Conservation (phyloP, 441 rosid species). For the Aquilaria agallochum region DNA sequence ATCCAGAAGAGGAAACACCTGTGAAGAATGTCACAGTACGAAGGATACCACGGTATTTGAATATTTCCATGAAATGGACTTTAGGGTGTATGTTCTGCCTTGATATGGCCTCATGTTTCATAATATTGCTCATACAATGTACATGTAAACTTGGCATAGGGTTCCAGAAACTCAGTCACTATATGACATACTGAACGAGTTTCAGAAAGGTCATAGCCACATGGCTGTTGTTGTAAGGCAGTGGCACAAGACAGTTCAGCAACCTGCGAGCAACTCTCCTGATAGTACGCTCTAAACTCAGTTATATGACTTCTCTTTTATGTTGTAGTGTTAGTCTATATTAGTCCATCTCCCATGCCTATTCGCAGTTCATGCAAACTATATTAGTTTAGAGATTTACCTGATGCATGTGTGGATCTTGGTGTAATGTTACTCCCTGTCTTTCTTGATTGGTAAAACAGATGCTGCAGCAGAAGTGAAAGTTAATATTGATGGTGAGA, state of each 20-base stretch:
- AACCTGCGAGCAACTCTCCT: slow-evolving; percentile 21
- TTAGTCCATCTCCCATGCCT: no score
- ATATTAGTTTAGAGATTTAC: background rate
- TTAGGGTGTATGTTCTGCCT: slow-evolving; percentile 3
- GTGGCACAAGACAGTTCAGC: slow-evolving; percentile 26
- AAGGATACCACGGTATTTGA: slow-evolving; percentile 69
- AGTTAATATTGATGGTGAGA: slow-evolving; percentile 48
- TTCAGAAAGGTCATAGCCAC: slow-evolving; percentile 74
- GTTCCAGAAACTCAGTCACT: slow-evolving; percentile 59
- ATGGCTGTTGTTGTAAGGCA: slow-evolving; percentile 65
- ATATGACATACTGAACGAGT: slow-evolving; percentile 66
- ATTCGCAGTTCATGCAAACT: background rate
- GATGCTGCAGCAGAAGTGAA: slow-evolving; percentile 44
- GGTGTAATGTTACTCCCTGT: no score
- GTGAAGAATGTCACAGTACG: slow-evolving; percentile 77
- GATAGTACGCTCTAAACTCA: slow-evolving; percentile 28
- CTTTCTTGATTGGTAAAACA: slow-evolving; percentile 6
- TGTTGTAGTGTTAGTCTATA: no score
- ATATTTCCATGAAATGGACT: background rate
- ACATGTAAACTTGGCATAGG: slow-evolving; percentile 18
- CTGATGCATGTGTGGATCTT: background rate
- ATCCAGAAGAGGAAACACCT: slow-evolving; percentile 73
- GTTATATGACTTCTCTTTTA: no score
- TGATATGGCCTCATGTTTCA: background rate
- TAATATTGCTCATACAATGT: slow-evolving; percentile 11